Evolutionary conservation across 2,329 filamentous ascomycete genomes (phyloP).

Genomic region (Talaromyces sp.): DNA sequence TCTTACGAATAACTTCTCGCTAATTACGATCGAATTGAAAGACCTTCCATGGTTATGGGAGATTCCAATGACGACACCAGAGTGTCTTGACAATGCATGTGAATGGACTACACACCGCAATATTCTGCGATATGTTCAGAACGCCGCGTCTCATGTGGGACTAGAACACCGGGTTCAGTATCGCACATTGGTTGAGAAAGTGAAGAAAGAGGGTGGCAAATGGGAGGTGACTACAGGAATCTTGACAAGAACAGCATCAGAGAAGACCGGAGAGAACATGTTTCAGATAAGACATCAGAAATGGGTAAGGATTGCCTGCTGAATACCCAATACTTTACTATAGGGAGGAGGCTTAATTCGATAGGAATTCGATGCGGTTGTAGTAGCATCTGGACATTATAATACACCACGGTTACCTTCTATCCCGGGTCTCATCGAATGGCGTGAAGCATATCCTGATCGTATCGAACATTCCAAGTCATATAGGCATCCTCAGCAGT

Average conservation of each 20-base stretch:
- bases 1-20: slow-evolving; percentile 15
- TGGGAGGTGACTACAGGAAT: background rate
- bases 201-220: slow-evolving; percentile 10
- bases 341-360: background rate
- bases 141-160: background rate
- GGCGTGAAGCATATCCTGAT: slow-evolving; percentile 46
- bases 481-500: slow-evolving; percentile 46
- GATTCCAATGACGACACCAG: background rate
- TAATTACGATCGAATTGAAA: slow-evolving; percentile 6
- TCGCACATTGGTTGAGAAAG: background rate
- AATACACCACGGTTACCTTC: slow-evolving; percentile 50
- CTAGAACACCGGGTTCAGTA: background rate
- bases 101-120: slow-evolving; percentile 14
- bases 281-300: background rate
- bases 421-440: slow-evolving; percentile 47
- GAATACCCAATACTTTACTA: no score
- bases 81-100: background rate
- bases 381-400: slow-evolving; percentile 56
- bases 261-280: background rate
- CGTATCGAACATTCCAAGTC: slow-evolving; percentile 52
- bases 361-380: slow-evolving; percentile 47
- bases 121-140: slow-evolving; percentile 7
- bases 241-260: background rate
- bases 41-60: slow-evolving; percentile 14
- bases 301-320: background rate